Base-by-base conservation (phyloP, 768 basidiomycete species). In the Termitomyces heimii region DNA sequence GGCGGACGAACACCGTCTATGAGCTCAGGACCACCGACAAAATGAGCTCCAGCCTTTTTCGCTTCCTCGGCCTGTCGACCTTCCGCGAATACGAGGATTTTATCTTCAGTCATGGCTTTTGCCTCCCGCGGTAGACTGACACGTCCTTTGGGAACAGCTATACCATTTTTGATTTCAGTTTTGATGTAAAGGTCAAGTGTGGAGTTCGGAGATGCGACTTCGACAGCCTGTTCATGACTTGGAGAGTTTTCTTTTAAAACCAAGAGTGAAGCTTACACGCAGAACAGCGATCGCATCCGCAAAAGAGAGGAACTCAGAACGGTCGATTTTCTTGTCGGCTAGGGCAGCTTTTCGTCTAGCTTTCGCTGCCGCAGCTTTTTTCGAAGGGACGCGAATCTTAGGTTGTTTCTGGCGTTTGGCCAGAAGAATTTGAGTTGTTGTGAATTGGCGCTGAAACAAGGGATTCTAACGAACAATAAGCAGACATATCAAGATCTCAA, bases 21-120 rank as follows among this genome's bases (percentile, higher is more conserved):
- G 5, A 99, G 76, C 65, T 98, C 97, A 44, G 82, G 77, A 29
- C 94, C 96, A 46, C 97, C 97, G 16, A 98, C 92, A 59, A 89
- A 82, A 58, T 93, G 84, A 1, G 95, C 97, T 6, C 97, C 97
- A 4, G 92, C 92, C 43, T 78, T 82, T 70, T 81, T 86, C 0
- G 97, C 97, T 28, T 89, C 85, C 20, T 92, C 89, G 18, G 88
- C 92, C 51, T 82, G 78, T 55, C 84, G 77, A 5, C 92, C 92
- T 63, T 94, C 91, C 4, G 94, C 94, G 65, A 98, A 98, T 31
- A 96, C 94, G n/a, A 97, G 79, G 54, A 98, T 86, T 55, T 81
- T 85, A 59, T 91, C 89, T 63, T 86, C 82, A 34, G 77, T 66
- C 64, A 82, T 84, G 28, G 82, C 70, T 65, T 91, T 92, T 39